phyloP scores from a whole-genome alignment of 108 stramenopile species.

The Aurantiochytrium sp. region DNA sequence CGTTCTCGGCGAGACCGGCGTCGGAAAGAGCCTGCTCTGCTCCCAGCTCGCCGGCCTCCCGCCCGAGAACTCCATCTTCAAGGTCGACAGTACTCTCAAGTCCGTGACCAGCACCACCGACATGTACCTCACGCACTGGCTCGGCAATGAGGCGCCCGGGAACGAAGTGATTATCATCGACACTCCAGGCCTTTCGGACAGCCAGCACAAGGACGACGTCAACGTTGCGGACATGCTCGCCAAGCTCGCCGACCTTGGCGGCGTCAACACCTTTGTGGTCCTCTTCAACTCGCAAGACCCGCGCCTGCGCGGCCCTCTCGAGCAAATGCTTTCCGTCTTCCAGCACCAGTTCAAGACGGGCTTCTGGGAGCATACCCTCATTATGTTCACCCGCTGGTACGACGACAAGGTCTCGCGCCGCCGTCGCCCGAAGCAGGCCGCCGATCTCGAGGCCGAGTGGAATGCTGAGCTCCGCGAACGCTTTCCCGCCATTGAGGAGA shows the following conservation, averaged over 20 bases:
- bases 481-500: not conserved
- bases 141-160: not conserved
- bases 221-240: not conserved
- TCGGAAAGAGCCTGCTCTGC: not conserved
- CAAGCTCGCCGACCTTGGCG: not conserved
- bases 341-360: not conserved
- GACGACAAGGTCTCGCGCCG: not conserved
- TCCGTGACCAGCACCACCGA: not conserved
- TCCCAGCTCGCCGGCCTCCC: not conserved
- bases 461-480: not conserved
- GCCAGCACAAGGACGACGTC: not conserved
- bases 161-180: not conserved
- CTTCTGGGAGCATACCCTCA: not conserved
- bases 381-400: not conserved
- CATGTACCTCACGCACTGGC: not conserved
- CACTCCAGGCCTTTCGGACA: not conserved
- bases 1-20: not conserved
- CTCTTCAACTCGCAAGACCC: conserved; percentile 8
- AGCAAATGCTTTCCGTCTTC: not conserved
- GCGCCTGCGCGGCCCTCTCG: not conserved
- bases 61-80: not conserved
- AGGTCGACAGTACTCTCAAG: not conserved
- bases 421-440: not conserved
- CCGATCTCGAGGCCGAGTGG: not conserved
- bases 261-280: not conserved